These are phyloP conservation scores for Cenococcum geophilum DNA, from an alignment of 495 filamentous ascomycete species.

Conservation along the genomic window DNA sequence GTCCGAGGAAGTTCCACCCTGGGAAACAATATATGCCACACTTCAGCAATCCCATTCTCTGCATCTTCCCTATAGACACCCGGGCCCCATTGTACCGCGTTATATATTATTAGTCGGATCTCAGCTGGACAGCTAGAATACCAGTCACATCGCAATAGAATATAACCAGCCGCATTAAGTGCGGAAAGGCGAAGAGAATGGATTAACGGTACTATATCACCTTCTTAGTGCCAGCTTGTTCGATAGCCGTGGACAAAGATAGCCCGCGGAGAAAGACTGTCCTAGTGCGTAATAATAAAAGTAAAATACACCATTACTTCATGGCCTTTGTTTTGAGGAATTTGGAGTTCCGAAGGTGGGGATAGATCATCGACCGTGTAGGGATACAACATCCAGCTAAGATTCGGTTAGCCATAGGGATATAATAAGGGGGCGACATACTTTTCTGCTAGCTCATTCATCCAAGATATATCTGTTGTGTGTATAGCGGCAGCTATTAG, in stretches of 20 bases:
- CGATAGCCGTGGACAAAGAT: conserved; percentile 45
- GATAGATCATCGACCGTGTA: not conserved
- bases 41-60: conserved; percentile 51
- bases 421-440: not conserved
- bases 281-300: conserved; percentile 11
- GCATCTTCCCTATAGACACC: conserved; percentile 47
- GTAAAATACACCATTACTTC: conserved; percentile 14
- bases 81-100: conserved; percentile 32
- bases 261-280: conserved; percentile 5
- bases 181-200: conserved; percentile 36
- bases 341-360: conserved; percentile 18
- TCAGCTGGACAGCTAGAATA: conserved; percentile 46
- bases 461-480: conserved; percentile 3
- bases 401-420: not conserved
- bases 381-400: conserved; percentile 1
- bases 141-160: conserved; percentile 49
- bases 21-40: conserved; percentile 37
- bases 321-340: conserved; percentile 13
- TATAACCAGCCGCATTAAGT: conserved; percentile 39
- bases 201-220: conserved; percentile 42
- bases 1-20: conserved; percentile 48
- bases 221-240: conserved; percentile 57
- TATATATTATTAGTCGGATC: conserved; percentile 44
- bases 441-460: conserved; percentile 1
- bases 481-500: not conserved